Evolutionary conservation across 139 green algal species (phyloP).

Genomic region (Coccomyxa sp.): DNA sequence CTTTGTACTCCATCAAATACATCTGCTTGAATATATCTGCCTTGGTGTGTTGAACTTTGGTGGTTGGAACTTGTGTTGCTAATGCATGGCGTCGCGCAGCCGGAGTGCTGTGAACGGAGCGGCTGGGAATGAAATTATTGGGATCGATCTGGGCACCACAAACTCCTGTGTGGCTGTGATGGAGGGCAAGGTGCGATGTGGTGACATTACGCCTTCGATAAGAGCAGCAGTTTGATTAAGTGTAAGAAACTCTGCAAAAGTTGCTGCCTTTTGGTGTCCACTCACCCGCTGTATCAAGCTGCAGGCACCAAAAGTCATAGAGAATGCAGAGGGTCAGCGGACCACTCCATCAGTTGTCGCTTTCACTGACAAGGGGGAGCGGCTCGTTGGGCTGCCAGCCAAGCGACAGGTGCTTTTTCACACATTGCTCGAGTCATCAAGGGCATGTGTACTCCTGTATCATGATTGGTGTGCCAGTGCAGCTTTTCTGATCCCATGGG

Average conservation of each 20-base stretch:
- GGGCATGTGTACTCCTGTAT: background rate
- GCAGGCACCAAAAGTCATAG: constrained; percentile 90
- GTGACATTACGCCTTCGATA: too few species aligned
- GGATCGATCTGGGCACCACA: constrained; percentile 98
- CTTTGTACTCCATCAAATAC: too few species aligned
- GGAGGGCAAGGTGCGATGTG: constrained; percentile 89
- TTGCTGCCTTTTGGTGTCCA: too few species aligned
- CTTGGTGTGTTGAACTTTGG: too few species aligned
- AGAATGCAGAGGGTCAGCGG: constrained; percentile 94
- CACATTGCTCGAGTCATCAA: background rate
- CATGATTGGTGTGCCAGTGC: background rate
- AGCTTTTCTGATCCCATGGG: background rate
- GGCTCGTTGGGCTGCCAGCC: constrained; percentile 88
- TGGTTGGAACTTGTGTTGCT: too few species aligned
- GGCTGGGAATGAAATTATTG: constrained; percentile 88
- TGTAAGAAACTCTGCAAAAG: too few species aligned
- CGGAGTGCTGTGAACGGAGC: constrained; percentile 17
- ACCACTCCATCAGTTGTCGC: constrained; percentile 98
- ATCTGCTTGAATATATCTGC: too few species aligned
- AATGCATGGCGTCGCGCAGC: constrained; percentile 20
- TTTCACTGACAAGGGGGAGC: constrained; percentile 96
- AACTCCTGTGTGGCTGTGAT: constrained; percentile 99
- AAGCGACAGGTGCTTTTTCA: constrained; percentile 81
- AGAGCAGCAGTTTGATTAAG: too few species aligned
- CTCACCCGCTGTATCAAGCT: too few species aligned